Evolutionary conservation across 805 yeast species (phyloP), one percentile per base, ranked within the genome.

Genomic region (Teunomyces panamensis): DNA sequence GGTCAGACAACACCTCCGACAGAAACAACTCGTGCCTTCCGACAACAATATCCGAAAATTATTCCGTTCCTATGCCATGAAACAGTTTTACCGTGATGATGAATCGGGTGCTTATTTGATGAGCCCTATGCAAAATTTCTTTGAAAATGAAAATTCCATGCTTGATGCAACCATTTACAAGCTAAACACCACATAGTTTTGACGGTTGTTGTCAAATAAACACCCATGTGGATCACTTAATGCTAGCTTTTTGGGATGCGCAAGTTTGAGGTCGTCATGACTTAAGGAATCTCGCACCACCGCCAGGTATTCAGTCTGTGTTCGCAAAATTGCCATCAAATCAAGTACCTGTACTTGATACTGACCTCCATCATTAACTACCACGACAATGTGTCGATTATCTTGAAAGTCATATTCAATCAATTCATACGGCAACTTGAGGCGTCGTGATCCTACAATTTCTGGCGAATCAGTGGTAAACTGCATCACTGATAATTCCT

Each of bases 151-250:
- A 27, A 9, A 20, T 7, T 49, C 49, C n/a, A 33, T 46, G 42
- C 29, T 34, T 9, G 45, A 46, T 30, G 29, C 30, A 28, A 29
- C 28, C 10, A 20, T 20, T 43, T 26, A 49, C 60, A 45, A 49
- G 49, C 62, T 63, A 32, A 76, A 59, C 11, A 75, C 65, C 26
- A 63, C 52, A 53, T 75, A 77, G 44, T 69, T 65, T 50, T 68
- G 73, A 43, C 60, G 70, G 24, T 69, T 56, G 7, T 58, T 52
- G 51, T 76, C 80, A 30, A 78, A 50, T 11, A 79, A 49, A 49
- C 77, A 72, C 5, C 73, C 77, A 36, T 64, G 58, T 0, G 62
- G 49, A 24, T 63, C 49, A 48, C 66, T 73, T n/a, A 69, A 50
- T 0, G 74, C 56, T 37, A 76, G 33, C 42, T 57, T 56, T 3